Evolutionary conservation across 306 rosid species (phyloP), one percentile per base, ranked within the genome.

Genomic region (Castanea sativa): DNA sequence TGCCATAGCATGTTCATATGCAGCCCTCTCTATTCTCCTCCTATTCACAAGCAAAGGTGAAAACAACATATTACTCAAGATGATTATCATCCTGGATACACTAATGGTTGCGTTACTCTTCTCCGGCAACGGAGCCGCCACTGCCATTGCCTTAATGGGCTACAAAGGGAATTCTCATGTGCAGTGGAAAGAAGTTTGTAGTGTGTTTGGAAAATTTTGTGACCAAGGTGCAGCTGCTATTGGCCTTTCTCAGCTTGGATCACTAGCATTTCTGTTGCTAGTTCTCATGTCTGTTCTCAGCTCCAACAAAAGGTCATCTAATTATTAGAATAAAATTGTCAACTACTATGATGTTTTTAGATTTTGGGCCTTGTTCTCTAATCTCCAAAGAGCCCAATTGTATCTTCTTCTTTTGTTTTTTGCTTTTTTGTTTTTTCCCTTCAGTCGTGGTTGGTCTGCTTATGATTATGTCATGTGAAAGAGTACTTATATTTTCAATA

Each of bases 151-250:
- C 5, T 4, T 93, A 3, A 60, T 95, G 2, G 94, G 91, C 7
- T 84, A 55, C 83, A 33, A 76, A 23, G 99, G 98, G 29, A 95
- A 95, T 71, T 83, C 97, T n/a, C 94, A 83, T 53, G 86, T 95
- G 76, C 86, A 21, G n/a, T 95, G 99, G 99, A 60, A 74, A 5
- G 83, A 90, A 71, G 97, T 95, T 10, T 94, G 98, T 82, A 60
- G 88, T 29, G 83, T 86, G 3, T 91, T 93, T 38, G 89, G 59
- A 0, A 89, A 58, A 52, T 96, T 88, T 69, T 95, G 99, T 55
- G 9, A 78, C 73, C 93, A 84, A 58, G 83, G 75, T 10, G 75
- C 79, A 7, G 88, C 81, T 16, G 77, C 96, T 2, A 12, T 82
- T 23, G 21, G 23, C 8, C 10, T 93, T 20, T 91, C 99, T 13